These are phyloP conservation scores for Globisporangium cystogenes DNA, from an alignment of 352 stramenopile species.

Conservation along the genomic window DNA sequence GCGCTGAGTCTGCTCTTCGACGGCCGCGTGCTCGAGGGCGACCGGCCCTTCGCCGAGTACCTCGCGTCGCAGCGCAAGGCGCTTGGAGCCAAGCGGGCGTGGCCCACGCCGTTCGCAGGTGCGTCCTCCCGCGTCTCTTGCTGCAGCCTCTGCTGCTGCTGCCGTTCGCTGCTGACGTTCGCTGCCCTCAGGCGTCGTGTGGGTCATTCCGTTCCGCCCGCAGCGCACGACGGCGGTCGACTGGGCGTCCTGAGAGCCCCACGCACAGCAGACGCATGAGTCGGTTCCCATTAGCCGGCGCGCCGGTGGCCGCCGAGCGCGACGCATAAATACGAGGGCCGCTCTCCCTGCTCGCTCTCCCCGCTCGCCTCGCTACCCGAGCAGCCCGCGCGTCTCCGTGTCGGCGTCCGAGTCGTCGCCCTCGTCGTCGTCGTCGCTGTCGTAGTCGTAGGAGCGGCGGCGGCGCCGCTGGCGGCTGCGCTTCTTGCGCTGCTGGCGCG, in stretches of 20 bases:
- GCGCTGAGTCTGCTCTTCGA: slow-evolving; percentile 39
- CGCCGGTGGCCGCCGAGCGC: too few relatives aligned
- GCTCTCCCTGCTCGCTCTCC: too few relatives aligned
- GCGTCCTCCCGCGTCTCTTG: background rate
- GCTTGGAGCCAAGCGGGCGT: slow-evolving; percentile 10
- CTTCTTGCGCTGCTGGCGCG: slow-evolving; percentile 17
- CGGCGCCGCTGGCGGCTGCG: slow-evolving; percentile 12
- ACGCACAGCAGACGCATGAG: too few relatives aligned
- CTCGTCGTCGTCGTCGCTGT: slow-evolving; percentile 17
- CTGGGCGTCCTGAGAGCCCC: too few relatives aligned
- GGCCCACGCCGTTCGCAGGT: slow-evolving; percentile 50
- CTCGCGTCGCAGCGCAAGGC: slow-evolving; percentile 6
- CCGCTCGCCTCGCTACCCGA: slow-evolving; percentile 29
- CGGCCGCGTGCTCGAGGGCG: slow-evolving; percentile 31
- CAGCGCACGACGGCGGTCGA: slow-evolving; percentile 16
- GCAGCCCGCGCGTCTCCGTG: slow-evolving; percentile 38
- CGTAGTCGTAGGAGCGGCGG: slow-evolving; percentile 32
- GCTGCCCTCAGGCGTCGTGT: slow-evolving; percentile 41
- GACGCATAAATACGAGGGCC: slow-evolving; percentile 10
- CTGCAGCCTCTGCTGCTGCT: too few relatives aligned
- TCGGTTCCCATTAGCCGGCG: too few relatives aligned
- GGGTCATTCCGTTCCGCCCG: slow-evolving; percentile 49
- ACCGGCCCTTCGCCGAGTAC: slow-evolving; percentile 35
- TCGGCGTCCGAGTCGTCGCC: slow-evolving; percentile 21
- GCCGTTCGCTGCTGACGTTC: too few relatives aligned